A percentile compares a stretch with the other conserved stretches of the same genome.
Evolutionary conservation across 2,329 filamentous ascomycete species (phyloP).

Genomic region (Clonostachys byssicola): DNA sequence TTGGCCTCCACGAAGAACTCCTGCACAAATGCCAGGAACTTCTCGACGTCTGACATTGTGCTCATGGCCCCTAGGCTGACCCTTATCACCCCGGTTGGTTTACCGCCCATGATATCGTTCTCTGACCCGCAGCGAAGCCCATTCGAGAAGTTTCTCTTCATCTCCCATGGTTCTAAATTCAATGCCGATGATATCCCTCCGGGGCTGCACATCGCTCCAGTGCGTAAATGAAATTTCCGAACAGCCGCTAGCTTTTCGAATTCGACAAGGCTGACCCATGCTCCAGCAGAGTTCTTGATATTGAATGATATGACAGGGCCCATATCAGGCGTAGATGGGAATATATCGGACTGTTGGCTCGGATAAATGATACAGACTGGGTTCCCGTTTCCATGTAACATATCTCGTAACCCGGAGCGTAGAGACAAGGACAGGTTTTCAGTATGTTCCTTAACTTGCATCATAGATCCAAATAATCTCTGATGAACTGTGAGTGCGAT

Average conservation of each 20-base stretch:
- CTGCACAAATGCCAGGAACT: constrained; percentile 65
- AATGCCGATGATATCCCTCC: constrained; percentile 76
- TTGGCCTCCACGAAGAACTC: constrained; percentile 55
- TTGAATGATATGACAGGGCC: constrained; percentile 87
- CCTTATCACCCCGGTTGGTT: constrained; percentile 83
- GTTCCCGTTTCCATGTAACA: constrained; percentile 67
- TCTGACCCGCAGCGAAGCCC: constrained; percentile 83
- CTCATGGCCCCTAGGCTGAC: constrained; percentile 91
- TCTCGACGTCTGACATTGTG: constrained; percentile 66
- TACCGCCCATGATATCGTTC: constrained; percentile 76
- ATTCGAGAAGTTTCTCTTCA: constrained; percentile 78
- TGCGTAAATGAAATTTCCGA: constrained; percentile 78
- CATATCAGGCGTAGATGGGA: constrained; percentile 6
- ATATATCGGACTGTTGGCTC: not conserved
- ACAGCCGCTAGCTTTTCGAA: constrained; percentile 82
- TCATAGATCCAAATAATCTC: constrained; percentile 68
- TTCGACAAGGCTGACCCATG: constrained; percentile 77
- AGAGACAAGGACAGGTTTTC: constrained; percentile 58
- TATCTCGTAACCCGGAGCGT: constrained; percentile 46
- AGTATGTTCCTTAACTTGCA: constrained; percentile 66
- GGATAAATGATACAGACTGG: constrained; percentile 66
- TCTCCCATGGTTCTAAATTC: constrained; percentile 73
- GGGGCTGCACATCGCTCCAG: constrained; percentile 88
- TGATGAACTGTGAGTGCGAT: constrained; percentile 67
- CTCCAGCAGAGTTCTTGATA: constrained; percentile 60